Percentiles rank a stretch among this genome's conserved stretches.
Evolutionary conservation across 164 flowering plant species (phyloP).

Genomic region (Stephania cephalantha): DNA sequence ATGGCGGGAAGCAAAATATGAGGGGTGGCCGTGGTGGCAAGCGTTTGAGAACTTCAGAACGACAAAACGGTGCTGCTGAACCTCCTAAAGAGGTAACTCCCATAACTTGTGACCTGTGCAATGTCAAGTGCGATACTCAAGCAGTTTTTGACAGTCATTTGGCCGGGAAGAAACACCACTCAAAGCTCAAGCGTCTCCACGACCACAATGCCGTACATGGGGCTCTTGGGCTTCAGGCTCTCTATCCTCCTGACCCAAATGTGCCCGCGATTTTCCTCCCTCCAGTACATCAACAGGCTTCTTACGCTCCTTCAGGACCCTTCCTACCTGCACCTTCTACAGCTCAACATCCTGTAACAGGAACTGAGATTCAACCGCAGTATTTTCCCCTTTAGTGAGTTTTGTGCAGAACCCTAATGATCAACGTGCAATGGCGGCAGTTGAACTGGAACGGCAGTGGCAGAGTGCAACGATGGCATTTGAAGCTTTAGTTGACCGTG

Average conservation of each 20-base stretch:
- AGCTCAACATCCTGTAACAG: slow-evolving; percentile 6
- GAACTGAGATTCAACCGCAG: neutral
- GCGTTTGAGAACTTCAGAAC: slow-evolving; percentile 21
- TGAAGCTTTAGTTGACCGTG: too few species aligned
- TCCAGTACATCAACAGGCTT: slow-evolving; percentile 10
- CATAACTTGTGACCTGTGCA: slow-evolving; percentile 46
- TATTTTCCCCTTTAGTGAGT: too few species aligned
- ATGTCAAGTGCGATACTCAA: slow-evolving; percentile 43
- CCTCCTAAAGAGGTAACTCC: slow-evolving; percentile 41
- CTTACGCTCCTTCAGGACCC: slow-evolving; percentile 10
- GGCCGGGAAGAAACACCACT: slow-evolving; percentile 48
- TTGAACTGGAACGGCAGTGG: neutral
- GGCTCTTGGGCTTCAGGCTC: slow-evolving; percentile 28
- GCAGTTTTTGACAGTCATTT: slow-evolving; percentile 46
- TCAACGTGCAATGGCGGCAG: neutral
- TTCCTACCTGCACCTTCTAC: slow-evolving; percentile 2
- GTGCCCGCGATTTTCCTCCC: slow-evolving; percentile 13
- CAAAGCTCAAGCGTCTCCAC: slow-evolving; percentile 37
- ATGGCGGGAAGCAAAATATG: slow-evolving; percentile 31
- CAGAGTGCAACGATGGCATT: neutral
- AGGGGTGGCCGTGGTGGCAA: slow-evolving; percentile 36
- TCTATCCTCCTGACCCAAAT: slow-evolving; percentile 30
- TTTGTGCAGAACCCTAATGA: neutral
- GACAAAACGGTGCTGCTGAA: slow-evolving; percentile 20
- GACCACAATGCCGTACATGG: slow-evolving; percentile 37